Conservation (phyloP, 2,329 filamentous ascomycete genomes). For the Calonectria leucothoes region DNA sequence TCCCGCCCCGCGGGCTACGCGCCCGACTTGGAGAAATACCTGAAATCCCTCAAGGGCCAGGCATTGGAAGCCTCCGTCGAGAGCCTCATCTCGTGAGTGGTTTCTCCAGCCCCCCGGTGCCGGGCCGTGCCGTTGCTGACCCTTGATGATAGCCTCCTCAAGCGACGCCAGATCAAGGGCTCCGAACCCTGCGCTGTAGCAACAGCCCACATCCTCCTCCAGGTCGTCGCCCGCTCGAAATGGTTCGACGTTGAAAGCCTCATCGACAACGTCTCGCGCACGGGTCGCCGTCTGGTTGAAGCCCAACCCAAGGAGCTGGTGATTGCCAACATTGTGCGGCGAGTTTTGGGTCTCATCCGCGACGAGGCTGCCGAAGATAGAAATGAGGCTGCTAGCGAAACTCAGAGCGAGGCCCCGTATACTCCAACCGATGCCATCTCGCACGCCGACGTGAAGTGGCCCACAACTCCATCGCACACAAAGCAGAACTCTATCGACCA, state of each 20-base stretch:
- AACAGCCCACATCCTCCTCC: conserved; percentile 88
- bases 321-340: conserved; percentile 92
- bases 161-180: conserved; percentile 88
- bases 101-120: conserved; percentile 7
- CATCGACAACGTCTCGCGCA: conserved; percentile 81
- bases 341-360: conserved; percentile 89
- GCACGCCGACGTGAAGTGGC: conserved; percentile 44
- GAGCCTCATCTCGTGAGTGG: conserved; percentile 80
- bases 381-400: conserved; percentile 72
- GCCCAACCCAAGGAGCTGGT: conserved; percentile 92
- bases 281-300: conserved; percentile 81
- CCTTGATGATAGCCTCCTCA: conserved; percentile 76
- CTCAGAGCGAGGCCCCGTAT: conserved; percentile 59
- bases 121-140: conserved; percentile 1
- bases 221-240: conserved; percentile 85
- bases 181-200: conserved; percentile 91
- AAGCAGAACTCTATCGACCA: conserved; percentile 50
- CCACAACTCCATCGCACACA: conserved; percentile 43
- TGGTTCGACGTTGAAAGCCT: conserved; percentile 83
- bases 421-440: conserved; percentile 55
- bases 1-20: conserved; percentile 57
- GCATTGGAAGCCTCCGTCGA: conserved; percentile 86
- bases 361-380: conserved; percentile 89
- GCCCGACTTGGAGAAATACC: conserved; percentile 81
- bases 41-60: conserved; percentile 81